Conservation (phyloP, 805 yeast genomes). For the Metschnikowia peoriensis region DNA sequence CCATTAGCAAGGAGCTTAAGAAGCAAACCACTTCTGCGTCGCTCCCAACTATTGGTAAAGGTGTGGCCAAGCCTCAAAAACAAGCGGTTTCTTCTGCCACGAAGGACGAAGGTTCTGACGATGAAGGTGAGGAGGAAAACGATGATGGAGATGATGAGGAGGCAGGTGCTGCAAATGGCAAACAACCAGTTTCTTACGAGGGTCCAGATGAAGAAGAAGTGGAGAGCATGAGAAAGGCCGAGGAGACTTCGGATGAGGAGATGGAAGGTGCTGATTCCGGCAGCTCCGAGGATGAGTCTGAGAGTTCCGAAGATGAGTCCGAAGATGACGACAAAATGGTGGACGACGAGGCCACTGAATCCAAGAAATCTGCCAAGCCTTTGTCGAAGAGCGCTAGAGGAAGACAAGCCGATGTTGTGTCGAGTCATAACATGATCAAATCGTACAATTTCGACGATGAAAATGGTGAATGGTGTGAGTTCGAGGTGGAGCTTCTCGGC, state of each 20-base stretch:
- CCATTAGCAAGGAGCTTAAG: constrained; percentile 76
- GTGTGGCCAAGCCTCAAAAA: constrained; percentile 51
- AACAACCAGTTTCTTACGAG: constrained; percentile 89
- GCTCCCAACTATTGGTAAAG: constrained; percentile 66
- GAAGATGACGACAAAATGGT: constrained; percentile 18
- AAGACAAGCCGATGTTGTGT: constrained; percentile 80
- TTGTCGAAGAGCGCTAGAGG: constrained; percentile 67
- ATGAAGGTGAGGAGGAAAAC: constrained; percentile 50
- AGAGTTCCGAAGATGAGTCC: constrained; percentile 36
- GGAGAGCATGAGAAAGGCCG: constrained; percentile 84
- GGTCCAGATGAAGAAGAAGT: constrained; percentile 94
- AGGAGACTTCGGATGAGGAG: constrained; percentile 72
- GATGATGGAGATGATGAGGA: constrained; percentile 63
- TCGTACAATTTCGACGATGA: constrained; percentile 88
- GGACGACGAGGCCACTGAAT: constrained; percentile 14
- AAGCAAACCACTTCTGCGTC: constrained; percentile 66
- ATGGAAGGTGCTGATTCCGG: constrained; percentile 30
- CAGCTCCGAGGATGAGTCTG: constrained; percentile 29
- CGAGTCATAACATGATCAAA: constrained; percentile 69
- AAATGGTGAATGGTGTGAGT: constrained; percentile 89
- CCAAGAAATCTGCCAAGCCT: constrained; percentile 18
- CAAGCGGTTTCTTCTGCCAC: constrained; percentile 27
- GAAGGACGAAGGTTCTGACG: constrained; percentile 26
- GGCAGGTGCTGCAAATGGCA: constrained; percentile 57
- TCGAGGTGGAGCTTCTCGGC: constrained; percentile 77